Evolutionary conservation across 75 land plant species (phyloP), one percentile per base, ranked within the genome.

Genomic region (Larix kaempferi): DNA sequence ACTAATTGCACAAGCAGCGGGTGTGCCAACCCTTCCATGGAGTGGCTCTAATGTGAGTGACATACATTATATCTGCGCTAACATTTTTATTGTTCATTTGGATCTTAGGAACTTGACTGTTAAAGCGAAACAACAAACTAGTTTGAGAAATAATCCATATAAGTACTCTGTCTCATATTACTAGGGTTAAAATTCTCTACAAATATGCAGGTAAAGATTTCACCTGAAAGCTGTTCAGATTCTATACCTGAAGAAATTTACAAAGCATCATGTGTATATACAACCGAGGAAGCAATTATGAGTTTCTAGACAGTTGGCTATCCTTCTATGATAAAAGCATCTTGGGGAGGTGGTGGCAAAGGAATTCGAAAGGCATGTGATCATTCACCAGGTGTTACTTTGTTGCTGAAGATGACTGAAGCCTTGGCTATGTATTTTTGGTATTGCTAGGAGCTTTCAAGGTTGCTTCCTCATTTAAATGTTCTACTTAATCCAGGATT

Each of bases 301-400:
- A 93, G 92, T 57, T 97, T 98, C 79, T 93, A 97, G 69, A 78
- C 82, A 58, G 88, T 97, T 22, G 99, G 99, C 65, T 97, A 97
- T 66, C 99, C 99, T 67, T 95, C 93, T 79, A 97, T 97, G 99
- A 95, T 97, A 80, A 97, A 97, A 75, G 99, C 99, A 75, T 97
- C 99, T 56, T 97, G 99, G 99, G 99, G 99, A 64, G 99, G 99
- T 41, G 99, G 99, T 76, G 99, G 99, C 19, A 97, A 97, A 88
- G 99, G 99, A 25, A 97, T 97, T 59, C 88, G 99, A 78, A 97
- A 97, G 99, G 99, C 88, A 26, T 69, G 63, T 56, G 7, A 13
- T 76, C n/a, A 69, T 63, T 65, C 54, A 75, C 12, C 11, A 29
- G 16, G 71, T 59, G 14, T 75, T 75, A 62, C 16, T 62, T 57